A percentile compares a stretch with the other conserved stretches of the same genome.
phyloP scores from a whole-genome alignment of 352 stramenopile genomes.

The Globisporangium solare region DNA sequence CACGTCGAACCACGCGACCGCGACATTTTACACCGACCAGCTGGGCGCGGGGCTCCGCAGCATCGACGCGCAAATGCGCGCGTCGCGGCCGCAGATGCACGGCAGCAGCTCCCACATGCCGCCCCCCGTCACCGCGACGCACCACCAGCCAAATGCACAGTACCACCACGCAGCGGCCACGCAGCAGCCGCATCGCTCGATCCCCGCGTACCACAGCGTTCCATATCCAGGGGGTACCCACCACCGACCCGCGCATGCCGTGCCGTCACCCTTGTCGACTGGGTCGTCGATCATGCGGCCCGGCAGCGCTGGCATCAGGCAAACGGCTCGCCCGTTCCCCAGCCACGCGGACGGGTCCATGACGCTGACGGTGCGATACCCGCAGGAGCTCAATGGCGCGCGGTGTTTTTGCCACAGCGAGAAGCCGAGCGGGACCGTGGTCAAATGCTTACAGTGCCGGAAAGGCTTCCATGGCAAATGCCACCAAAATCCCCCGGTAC shows the following conservation, averaged over 20 bases:
- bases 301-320: not conserved
- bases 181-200: conserved; percentile 8
- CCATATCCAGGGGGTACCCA: conserved; percentile 5
- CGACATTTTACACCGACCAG: conserved; percentile 55
- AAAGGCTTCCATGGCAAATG: conserved; percentile 76
- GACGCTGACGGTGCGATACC: conserved; percentile 18
- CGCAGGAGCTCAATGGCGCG: conserved; percentile 33
- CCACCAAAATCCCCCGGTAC: conserved; percentile 58
- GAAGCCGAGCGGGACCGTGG: conserved; percentile 24
- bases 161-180: not conserved
- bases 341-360: conserved; percentile 9
- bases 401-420: conserved; percentile 54
- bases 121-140: not conserved
- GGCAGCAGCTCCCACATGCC: not conserved
- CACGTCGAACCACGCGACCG: conserved; percentile 36
- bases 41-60: conserved; percentile 34
- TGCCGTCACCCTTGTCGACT: conserved; percentile 2
- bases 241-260: not conserved
- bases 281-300: not conserved
- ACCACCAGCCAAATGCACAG: not conserved
- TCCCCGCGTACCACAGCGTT: conserved; percentile 11
- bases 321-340: not conserved
- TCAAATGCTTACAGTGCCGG: conserved; percentile 47
- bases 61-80: conserved; percentile 44
- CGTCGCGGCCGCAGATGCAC: conserved; percentile 15